Base-by-base conservation (phyloP, 108 stramenopile species). In the Poteriospumella lacustris region DNA sequence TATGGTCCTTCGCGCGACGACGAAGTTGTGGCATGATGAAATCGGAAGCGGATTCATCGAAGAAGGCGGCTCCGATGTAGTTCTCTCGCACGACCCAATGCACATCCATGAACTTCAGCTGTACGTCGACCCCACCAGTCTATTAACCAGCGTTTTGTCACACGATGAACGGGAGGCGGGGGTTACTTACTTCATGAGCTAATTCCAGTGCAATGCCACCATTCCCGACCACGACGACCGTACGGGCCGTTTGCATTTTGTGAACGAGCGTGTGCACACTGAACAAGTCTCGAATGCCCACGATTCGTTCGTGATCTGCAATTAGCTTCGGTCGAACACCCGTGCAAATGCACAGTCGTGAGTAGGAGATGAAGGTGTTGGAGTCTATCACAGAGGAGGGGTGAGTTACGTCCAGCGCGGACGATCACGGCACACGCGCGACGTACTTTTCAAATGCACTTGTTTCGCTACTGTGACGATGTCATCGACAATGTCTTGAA, bases 41-140 rank as follows among this genome's bases (percentile, higher is more conserved):
- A 0, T 56, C 82, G n/a, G 81, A 82, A 2, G 83, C 85, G 34
- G 76, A 79, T 0, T 80, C 78, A 42, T 85, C 85, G 76, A 85
- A 85, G 33, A 85, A 85, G 9, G 85, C 80, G 9, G 69, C 81
- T 0, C 85, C 85, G 29, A 85, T 75, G 56, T 85, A 85, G 12
- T 43, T 12, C 26, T 85, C 70, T 34, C 31, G 12, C 5, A 73
- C 5, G 31, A 73, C 42, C 70, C 70, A 73, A 19, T 12, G 31
- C 12, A 73, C 5, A 34, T 39, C 40, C 44, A 3, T 3, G 3
- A 42, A 5, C 42, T 5, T 9, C 31, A 73, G 42, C 64, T 68
- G 64, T 68, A 39, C 15, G 15, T 56, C 24, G 24, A 24, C 15
- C 15, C 15, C 15, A 56, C 24, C 15, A 19, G 24, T 15, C 24